Percentiles rank a stretch among this genome's conserved stretches.
These are phyloP conservation scores for Trichoderma sp. DNA, from an alignment of 2,329 filamentous ascomycete species.

Conservation along the genomic window DNA sequence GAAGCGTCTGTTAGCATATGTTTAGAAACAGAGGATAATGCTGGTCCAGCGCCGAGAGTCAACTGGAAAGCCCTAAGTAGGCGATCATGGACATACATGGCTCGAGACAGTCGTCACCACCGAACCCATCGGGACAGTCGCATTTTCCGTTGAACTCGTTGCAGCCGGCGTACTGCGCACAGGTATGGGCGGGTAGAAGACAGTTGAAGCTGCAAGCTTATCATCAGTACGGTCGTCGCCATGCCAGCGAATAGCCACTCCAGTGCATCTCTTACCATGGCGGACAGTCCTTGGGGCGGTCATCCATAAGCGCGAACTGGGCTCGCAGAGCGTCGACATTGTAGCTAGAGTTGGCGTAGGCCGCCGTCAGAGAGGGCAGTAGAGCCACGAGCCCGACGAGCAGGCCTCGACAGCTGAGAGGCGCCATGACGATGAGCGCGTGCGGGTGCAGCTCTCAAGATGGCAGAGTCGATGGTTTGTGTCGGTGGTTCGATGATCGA, in stretches of 20 bases:
- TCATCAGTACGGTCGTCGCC: slow-evolving; percentile 26
- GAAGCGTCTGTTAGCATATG: background rate
- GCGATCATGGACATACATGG: slow-evolving; percentile 61
- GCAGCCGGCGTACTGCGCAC: slow-evolving; percentile 87
- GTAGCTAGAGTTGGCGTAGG: slow-evolving; percentile 58
- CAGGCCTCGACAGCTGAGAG: slow-evolving; percentile 44
- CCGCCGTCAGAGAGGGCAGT: slow-evolving; percentile 47
- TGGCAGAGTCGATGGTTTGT: slow-evolving; percentile 1
- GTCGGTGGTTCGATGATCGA: background rate
- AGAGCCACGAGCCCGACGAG: slow-evolving; percentile 46
- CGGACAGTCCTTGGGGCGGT: slow-evolving; percentile 76
- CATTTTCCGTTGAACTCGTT: slow-evolving; percentile 92
- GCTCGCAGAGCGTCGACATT: slow-evolving; percentile 64
- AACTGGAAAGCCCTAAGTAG: background rate
- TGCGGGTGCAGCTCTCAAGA: slow-evolving; percentile 19
- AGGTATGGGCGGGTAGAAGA: slow-evolving; percentile 87
- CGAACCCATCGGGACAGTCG: slow-evolving; percentile 87
- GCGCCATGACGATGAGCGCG: slow-evolving; percentile 45
- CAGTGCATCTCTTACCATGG: slow-evolving; percentile 62
- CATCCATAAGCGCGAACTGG: slow-evolving; percentile 71
- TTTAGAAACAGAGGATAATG: background rate
- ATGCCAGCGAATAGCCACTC: background rate
- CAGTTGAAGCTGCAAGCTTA: slow-evolving; percentile 82
- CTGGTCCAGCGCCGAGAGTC: background rate
- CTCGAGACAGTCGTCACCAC: slow-evolving; percentile 88